A percentile compares a stretch with the other conserved stretches of the same genome.
Conservation (phyloP, 2,329 filamentous ascomycete genomes). For the Talaromyces sp. region DNA sequence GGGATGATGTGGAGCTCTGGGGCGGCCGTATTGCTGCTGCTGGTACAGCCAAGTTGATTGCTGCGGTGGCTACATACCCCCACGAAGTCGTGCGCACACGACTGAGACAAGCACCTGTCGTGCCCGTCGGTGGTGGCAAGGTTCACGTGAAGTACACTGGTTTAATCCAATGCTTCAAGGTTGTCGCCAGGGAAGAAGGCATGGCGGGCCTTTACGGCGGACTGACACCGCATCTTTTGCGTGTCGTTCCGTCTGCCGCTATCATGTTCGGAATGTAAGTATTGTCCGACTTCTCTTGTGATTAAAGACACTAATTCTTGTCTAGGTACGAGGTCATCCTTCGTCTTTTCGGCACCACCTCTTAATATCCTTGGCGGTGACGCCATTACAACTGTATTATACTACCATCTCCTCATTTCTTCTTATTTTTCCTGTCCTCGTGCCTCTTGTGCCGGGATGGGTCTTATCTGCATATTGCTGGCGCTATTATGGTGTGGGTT, state of each 20-base stretch:
- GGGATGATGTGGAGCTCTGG: constrained; percentile 72
- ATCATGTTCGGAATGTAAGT: constrained; percentile 91
- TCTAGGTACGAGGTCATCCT: constrained; percentile 30
- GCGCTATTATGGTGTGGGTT: constrained; percentile 4
- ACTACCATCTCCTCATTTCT: not conserved
- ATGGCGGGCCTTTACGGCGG: constrained; percentile 82
- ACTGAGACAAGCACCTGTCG: constrained; percentile 77
- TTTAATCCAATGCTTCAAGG: constrained; percentile 78
- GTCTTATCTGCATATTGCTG: constrained; percentile 1
- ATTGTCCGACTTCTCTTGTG: constrained; percentile 19
- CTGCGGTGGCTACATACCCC: constrained; percentile 80
- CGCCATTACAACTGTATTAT: not conserved
- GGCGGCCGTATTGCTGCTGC: constrained; percentile 75
- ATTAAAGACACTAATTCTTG: constrained; percentile 21
- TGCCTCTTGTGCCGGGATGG: not conserved
- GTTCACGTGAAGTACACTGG: constrained; percentile 80
- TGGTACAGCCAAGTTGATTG: constrained; percentile 70
- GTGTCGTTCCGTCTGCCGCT: constrained; percentile 84
- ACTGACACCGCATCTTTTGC: constrained; percentile 82
- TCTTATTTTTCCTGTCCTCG: not conserved
- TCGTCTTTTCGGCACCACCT: constrained; percentile 28
- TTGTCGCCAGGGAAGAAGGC: constrained; percentile 84
- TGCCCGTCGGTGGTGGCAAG: constrained; percentile 57
- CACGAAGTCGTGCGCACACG: constrained; percentile 86
- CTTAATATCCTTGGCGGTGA: constrained; percentile 13